Conservation (phyloP, 768 basidiomycete genomes). For the Mycena crocata region DNA sequence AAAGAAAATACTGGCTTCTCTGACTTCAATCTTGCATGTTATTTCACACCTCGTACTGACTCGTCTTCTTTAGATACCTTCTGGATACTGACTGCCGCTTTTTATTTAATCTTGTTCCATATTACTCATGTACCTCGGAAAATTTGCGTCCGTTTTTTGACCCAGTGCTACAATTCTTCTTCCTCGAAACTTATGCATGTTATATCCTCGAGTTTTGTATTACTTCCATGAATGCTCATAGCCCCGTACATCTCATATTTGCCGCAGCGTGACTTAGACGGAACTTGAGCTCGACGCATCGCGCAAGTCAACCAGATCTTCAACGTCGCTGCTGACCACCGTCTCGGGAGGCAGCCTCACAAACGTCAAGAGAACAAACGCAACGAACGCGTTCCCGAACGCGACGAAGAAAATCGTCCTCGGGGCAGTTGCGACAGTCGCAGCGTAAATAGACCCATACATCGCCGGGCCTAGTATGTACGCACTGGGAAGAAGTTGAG, state of each 20-base stretch:
- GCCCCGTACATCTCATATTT: too few relatives aligned
- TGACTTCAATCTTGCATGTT: slow-evolving; percentile 11
- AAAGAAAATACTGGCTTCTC: slow-evolving; percentile 36
- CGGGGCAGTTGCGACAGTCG: slow-evolving; percentile 78
- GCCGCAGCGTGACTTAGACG: too few relatives aligned
- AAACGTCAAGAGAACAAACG: slow-evolving; percentile 58
- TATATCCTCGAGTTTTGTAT: too few relatives aligned
- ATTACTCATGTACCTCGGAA: too few relatives aligned
- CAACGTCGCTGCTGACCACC: neutral
- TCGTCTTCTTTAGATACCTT: neutral
- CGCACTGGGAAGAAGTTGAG: neutral
- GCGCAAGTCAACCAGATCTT: neutral
- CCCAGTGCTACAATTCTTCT: too few relatives aligned
- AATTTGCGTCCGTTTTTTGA: too few relatives aligned
- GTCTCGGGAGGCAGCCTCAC: slow-evolving; percentile 54
- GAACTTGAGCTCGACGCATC: neutral
- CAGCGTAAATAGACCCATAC: slow-evolving; percentile 77
- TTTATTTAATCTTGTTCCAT: too few relatives aligned
- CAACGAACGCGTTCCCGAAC: slow-evolving; percentile 49
- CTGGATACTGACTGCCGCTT: neutral
- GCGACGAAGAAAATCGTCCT: slow-evolving; percentile 76
- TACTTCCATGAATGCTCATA: too few relatives aligned
- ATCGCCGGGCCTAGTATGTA: slow-evolving; percentile 78
- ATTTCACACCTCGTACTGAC: neutral
- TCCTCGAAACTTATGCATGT: too few relatives aligned